phyloP scores from a whole-genome alignment of 2,329 filamentous ascomycete species.

The Colletotrichum sp. region DNA sequence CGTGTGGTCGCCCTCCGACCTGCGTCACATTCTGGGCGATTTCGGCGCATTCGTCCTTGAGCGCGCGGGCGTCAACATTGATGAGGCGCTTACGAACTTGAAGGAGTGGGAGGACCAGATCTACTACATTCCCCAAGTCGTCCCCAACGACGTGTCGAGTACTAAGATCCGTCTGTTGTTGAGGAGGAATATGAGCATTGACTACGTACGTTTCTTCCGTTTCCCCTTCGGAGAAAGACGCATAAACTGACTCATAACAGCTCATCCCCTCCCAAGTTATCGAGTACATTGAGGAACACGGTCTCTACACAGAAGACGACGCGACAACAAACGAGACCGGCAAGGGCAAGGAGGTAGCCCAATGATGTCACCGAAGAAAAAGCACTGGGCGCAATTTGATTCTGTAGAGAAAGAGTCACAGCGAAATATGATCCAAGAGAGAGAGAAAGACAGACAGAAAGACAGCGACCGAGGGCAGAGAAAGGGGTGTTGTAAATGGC shows the following conservation, averaged over 20 bases:
- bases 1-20: constrained; percentile 84
- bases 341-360: constrained; percentile 9
- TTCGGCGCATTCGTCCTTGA: constrained; percentile 90
- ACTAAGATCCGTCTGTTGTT: constrained; percentile 26
- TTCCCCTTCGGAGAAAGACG: neutral
- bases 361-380: neutral
- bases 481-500: neutral
- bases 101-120: constrained; percentile 86
- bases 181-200: constrained; percentile 24
- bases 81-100: constrained; percentile 83
- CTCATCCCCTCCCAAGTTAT: constrained; percentile 79
- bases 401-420: neutral
- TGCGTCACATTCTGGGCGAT: constrained; percentile 85
- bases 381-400: neutral
- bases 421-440: neutral
- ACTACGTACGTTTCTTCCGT: constrained; percentile 8
- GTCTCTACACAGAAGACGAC: constrained; percentile 62
- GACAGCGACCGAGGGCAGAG: neutral
- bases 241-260: constrained; percentile 38
- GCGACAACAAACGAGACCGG: constrained; percentile 13
- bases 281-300: constrained; percentile 72
- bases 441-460: neutral
- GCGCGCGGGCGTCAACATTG: constrained; percentile 85
- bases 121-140: constrained; percentile 86
- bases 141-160: constrained; percentile 75